phyloP scores from a whole-genome alignment of 805 yeast species.

The Suhomyces tanzawaensis region DNA sequence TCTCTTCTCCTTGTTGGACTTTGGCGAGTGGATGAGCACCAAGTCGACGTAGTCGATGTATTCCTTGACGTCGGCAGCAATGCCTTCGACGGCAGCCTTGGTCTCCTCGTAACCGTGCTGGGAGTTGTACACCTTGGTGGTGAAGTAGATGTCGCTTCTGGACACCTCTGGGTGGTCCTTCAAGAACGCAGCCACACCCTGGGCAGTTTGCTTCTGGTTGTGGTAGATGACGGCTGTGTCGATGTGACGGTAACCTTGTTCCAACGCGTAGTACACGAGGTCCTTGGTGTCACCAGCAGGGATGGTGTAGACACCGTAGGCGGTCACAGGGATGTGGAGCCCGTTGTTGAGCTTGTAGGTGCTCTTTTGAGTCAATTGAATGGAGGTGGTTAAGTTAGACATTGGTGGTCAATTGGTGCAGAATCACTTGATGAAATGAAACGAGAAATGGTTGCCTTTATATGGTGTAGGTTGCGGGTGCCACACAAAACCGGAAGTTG shows the following conservation, averaged over 20 bases:
- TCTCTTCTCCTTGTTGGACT: slow-evolving; percentile 37
- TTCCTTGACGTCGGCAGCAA: slow-evolving; percentile 29
- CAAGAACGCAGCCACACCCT: slow-evolving; percentile 56
- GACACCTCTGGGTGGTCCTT: slow-evolving; percentile 37
- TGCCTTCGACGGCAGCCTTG: slow-evolving; percentile 26
- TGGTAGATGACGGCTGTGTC: slow-evolving; percentile 70
- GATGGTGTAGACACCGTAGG: slow-evolving; percentile 52
- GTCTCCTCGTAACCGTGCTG: slow-evolving; percentile 38
- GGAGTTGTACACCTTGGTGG: slow-evolving; percentile 30
- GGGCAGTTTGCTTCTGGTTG: slow-evolving; percentile 61
- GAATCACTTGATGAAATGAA: too few relatives aligned
- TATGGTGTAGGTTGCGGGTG: too few relatives aligned
- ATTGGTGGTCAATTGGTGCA: too few relatives aligned
- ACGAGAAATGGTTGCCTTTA: too few relatives aligned
- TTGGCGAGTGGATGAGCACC: slow-evolving; percentile 54
- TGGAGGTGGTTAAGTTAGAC: slow-evolving; percentile 36
- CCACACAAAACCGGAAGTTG: too few relatives aligned
- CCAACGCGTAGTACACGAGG: slow-evolving; percentile 55
- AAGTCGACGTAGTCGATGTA: slow-evolving; percentile 40
- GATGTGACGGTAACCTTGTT: slow-evolving; percentile 68
- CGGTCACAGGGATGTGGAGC: slow-evolving; percentile 52
- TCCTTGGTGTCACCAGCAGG: slow-evolving; percentile 37
- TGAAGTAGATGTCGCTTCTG: slow-evolving; percentile 37
- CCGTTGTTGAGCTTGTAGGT: slow-evolving; percentile 54
- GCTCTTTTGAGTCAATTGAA: slow-evolving; percentile 33